Conservation (phyloP, 352 stramenopile species). For the Phytophthora multivora region DNA sequence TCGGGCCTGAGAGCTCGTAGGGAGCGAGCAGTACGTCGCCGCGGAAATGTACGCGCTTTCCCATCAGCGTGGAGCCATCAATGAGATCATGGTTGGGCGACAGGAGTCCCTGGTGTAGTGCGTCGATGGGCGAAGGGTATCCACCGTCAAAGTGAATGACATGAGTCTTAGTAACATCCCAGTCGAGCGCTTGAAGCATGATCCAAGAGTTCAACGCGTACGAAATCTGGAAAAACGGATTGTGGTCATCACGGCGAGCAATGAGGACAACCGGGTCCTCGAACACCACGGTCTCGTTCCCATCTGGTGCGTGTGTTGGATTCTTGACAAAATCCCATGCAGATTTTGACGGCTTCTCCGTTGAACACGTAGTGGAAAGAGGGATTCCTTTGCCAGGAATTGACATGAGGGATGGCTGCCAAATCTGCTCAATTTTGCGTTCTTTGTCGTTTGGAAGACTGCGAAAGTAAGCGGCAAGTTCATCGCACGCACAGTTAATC, state of each 20-base stretch:
- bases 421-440: constrained; percentile 33
- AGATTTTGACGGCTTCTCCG: neutral
- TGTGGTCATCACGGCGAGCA: constrained; percentile 52
- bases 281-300: constrained; percentile 28
- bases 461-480: constrained; percentile 35
- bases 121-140: constrained; percentile 45
- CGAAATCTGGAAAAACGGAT: constrained; percentile 62
- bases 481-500: constrained; percentile 35
- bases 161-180: constrained; percentile 36
- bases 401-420: constrained; percentile 16
- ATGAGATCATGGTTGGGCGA: constrained; percentile 32
- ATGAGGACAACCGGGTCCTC: constrained; percentile 44
- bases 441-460: constrained; percentile 21
- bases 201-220: constrained; percentile 49
- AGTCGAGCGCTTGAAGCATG: constrained; percentile 37
- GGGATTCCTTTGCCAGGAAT: constrained; percentile 4
- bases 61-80: constrained; percentile 35
- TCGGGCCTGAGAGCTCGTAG: constrained; percentile 54
- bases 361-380: constrained; percentile 20
- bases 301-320: constrained; percentile 17
- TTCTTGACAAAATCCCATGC: constrained; percentile 43
- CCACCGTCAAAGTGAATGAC: constrained; percentile 56
- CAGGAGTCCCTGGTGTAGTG: constrained; percentile 47
- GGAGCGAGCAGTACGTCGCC: constrained; percentile 56
- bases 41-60: constrained; percentile 42